These are phyloP conservation scores for Fomitopsis pulvina DNA, from an alignment of 768 basidiomycete genomes.

Conservation along the genomic window DNA sequence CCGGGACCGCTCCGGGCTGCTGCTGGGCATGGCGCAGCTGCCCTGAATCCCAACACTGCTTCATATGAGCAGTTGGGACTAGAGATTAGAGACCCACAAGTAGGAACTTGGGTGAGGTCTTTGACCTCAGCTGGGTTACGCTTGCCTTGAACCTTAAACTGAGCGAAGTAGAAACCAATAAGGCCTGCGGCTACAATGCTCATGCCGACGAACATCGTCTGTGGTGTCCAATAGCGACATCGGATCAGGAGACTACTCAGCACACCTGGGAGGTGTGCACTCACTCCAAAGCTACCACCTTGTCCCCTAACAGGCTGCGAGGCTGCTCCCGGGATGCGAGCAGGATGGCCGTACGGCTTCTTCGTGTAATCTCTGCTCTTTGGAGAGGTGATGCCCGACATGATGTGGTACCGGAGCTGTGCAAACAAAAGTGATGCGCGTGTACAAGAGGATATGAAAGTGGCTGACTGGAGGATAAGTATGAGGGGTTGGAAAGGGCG, in stretches of 20 bases:
- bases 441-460: not conserved
- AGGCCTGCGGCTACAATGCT: not conserved
- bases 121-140: not conserved
- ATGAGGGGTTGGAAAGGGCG: too few relatives aligned
- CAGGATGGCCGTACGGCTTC: not conserved
- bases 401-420: too few relatives aligned
- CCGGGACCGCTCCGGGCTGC: not conserved
- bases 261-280: not conserved
- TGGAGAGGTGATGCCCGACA: not conserved
- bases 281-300: not conserved
- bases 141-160: conserved; percentile 1
- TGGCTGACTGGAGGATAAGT: too few relatives aligned
- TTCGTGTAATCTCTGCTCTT: not conserved
- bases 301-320: not conserved
- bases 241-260: too few relatives aligned
- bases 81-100: not conserved
- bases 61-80: not conserved
- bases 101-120: not conserved
- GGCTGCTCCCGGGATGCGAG: not conserved
- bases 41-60: not conserved
- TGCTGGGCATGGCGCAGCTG: conserved; percentile 5
- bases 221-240: too few relatives aligned
- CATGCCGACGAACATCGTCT: conserved; percentile 4
- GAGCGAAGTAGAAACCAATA: conserved; percentile 1
- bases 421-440: not conserved